Conservation (phyloP, 2,329 filamentous ascomycete genomes). For the Colletotrichum paranaense region DNA sequence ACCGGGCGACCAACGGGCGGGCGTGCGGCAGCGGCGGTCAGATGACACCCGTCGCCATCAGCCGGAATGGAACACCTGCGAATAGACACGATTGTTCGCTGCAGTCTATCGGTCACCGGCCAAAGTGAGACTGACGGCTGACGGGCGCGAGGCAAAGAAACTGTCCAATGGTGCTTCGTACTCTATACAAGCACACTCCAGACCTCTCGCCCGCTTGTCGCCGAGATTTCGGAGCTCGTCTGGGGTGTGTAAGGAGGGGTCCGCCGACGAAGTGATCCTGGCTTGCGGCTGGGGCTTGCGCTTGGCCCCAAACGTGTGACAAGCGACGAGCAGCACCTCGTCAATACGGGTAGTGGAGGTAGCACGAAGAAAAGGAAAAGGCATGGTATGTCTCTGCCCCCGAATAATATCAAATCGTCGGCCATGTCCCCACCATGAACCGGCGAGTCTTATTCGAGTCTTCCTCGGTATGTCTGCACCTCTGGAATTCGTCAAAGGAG, state of each 20-base stretch:
- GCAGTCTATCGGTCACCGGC: neutral
- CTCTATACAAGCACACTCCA: slow-evolving; percentile 19
- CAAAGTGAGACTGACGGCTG: slow-evolving; percentile 4
- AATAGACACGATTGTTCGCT: slow-evolving; percentile 28
- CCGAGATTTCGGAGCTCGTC: slow-evolving; percentile 33
- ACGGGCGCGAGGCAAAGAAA: slow-evolving; percentile 8
- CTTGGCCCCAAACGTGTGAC: slow-evolving; percentile 29
- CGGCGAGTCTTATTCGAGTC: slow-evolving; percentile 4
- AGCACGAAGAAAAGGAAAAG: neutral
- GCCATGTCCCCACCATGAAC: slow-evolving; percentile 5
- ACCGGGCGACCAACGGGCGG: slow-evolving; percentile 21
- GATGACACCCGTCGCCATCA: slow-evolving; percentile 30
- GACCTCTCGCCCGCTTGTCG: slow-evolving; percentile 28
- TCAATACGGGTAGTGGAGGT: neutral
- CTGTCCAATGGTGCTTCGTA: neutral
- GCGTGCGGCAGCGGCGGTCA: slow-evolving; percentile 23
- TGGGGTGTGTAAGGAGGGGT: slow-evolving; percentile 15
- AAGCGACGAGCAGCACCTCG: slow-evolving; percentile 14
- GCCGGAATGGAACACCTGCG: slow-evolving; percentile 32
- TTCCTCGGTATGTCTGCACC: neutral
- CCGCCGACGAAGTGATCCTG: slow-evolving; percentile 28
- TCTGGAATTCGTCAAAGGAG: slow-evolving; percentile 21
- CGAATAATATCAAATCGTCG: slow-evolving; percentile 19
- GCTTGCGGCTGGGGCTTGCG: slow-evolving; percentile 29
- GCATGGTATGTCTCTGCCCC: slow-evolving; percentile 2